phyloP scores from a whole-genome alignment of 805 yeast genomes.

The Zygoascus ofunaensis region DNA sequence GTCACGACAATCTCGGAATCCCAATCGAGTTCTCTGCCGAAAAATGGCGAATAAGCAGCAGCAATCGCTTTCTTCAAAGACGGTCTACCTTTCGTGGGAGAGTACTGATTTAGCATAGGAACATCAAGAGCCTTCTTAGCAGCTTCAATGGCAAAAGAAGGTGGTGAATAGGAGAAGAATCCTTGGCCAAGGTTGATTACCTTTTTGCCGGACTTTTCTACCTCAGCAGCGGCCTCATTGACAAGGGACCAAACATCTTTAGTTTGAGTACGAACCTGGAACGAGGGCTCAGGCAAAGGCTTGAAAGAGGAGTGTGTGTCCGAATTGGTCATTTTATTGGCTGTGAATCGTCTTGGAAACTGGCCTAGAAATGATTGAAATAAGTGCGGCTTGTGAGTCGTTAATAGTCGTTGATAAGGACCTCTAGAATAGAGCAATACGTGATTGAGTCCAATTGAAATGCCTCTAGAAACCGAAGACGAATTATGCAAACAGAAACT shows the following conservation, averaged over 20 bases:
- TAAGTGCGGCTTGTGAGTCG: no score
- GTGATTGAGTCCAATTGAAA: no score
- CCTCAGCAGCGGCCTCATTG: conserved; percentile 84
- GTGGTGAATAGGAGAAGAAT: conserved; percentile 92
- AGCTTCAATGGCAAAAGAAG: conserved; percentile 80
- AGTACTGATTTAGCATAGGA: conserved; percentile 81
- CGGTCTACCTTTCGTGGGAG: conserved; percentile 84
- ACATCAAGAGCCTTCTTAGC: conserved; percentile 64
- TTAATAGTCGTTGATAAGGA: no score
- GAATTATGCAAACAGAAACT: no score
- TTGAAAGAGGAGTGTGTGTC: background rate
- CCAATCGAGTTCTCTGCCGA: conserved; percentile 46
- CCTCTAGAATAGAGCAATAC: no score
- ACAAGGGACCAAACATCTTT: conserved; percentile 94
- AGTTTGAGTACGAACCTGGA: conserved; percentile 12
- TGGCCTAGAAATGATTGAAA: no score
- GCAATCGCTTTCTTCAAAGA: conserved; percentile 61
- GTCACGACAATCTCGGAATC: conserved; percentile 65
- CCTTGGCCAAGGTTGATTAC: conserved; percentile 93
- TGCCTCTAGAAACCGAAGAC: no score
- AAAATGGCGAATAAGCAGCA: conserved; percentile 59
- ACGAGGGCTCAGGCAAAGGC: conserved; percentile 17
- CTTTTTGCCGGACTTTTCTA: conserved; percentile 56
- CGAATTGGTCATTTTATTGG: background rate
- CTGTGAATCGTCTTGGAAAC: no score